Evolutionary conservation across 1,139 yeast genomes (phyloP), one percentile per base, ranked within the genome.

Genomic region (Suzukiozyma palmioleophila): DNA sequence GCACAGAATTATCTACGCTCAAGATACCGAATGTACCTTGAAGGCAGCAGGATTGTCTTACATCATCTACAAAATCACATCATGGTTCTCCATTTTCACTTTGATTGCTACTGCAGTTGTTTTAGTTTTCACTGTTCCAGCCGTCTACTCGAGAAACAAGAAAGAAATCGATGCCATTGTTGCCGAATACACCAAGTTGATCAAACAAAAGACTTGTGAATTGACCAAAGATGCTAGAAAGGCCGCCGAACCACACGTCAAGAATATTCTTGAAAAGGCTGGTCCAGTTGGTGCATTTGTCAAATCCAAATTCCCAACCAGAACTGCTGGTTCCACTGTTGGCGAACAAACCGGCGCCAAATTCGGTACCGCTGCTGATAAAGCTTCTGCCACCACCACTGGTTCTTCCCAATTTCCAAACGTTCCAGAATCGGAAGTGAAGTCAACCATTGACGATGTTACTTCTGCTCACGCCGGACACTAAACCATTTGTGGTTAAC

Each of bases 151-250:
- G 50, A 75, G 73, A 51, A 81, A 86, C 76, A 82, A 88, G 73
- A 73, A 73, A 55, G 84, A 85, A 68, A 84, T 92, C 60, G 96
- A 90, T 64, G 81, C 82, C 39, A 77, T 79, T 40, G 75, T 84
- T 42, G 76, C 75, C 44, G 72, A 79, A 50, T 75, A 71, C 59
- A 66, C 81, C 48, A 68, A 74, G 49, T 54, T 77, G 39, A 81
- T 81, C 42, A 77, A 75, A 58, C 73, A 67, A 38, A 81, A 84
- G 65, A 60, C 78, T 43, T 52, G 68, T 34, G 83, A 81, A 57
- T 65, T 60, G 52, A 60, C 74, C 44, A 62, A 71, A 45, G 38
- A 68, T 37, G 84, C 81, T 39, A 73, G 75, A 48, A 73, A 75
- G 47, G 78, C 81, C 62, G 77, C 79, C 45, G 64, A 66, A 48